phyloP scores from a whole-genome alignment of 176 grass and related monocot species.

The Carex scoparia region DNA sequence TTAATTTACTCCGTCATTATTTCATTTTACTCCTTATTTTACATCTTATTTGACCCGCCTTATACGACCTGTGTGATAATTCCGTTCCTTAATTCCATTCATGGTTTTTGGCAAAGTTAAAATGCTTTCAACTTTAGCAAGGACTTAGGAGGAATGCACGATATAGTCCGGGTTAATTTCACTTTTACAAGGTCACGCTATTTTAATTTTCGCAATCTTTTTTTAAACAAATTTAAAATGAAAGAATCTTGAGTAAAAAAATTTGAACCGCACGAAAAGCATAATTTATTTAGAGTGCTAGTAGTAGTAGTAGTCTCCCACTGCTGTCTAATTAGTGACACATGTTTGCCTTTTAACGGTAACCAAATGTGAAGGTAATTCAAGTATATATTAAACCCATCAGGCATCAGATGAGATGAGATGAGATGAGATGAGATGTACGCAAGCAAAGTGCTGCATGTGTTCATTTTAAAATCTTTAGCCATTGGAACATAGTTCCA shows the following conservation, averaged over 20 bases:
- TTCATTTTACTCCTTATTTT: too few species aligned
- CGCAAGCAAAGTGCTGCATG: too few species aligned
- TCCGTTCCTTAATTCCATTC: neutral
- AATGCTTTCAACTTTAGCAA: neutral
- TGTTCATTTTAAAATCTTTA: too few species aligned
- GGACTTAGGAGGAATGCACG: too few species aligned
- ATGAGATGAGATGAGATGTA: too few species aligned
- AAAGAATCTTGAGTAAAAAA: neutral
- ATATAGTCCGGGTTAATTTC: neutral
- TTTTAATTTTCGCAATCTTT: neutral
- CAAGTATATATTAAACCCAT: neutral
- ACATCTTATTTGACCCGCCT: too few species aligned
- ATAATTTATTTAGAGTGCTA: neutral
- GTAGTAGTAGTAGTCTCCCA: neutral
- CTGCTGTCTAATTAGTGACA: neutral
- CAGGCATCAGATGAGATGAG: too few species aligned
- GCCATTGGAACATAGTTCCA: too few species aligned
- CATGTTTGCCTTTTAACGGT: neutral
- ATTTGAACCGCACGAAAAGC: neutral
- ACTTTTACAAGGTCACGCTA: neutral
- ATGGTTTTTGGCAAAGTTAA: neutral
- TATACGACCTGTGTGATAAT: too few species aligned
- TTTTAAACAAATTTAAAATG: neutral
- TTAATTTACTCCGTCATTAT: too few species aligned
- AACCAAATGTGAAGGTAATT: neutral